phyloP scores from a whole-genome alignment of 2,329 filamentous ascomycete species.

The Neofusicoccum kwambonambiense region DNA sequence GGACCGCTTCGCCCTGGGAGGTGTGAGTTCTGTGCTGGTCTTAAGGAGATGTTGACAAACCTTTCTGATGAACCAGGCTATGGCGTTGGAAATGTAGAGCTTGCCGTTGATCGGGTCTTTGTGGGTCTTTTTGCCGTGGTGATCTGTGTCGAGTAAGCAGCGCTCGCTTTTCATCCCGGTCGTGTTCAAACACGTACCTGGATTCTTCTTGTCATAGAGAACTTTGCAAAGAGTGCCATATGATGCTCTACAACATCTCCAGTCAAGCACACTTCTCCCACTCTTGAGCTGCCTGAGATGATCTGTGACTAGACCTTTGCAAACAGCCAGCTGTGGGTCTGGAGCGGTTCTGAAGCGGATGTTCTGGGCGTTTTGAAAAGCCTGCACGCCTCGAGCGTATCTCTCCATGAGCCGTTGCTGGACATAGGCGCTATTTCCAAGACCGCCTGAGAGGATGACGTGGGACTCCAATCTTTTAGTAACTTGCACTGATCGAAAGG shows the following conservation, averaged over 20 bases:
- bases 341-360: constrained; percentile 38
- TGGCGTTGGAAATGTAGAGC: constrained; percentile 34
- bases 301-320: constrained; percentile 54
- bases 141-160: constrained; percentile 20
- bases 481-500: neutral
- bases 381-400: constrained; percentile 28
- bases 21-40: neutral
- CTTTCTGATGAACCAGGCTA: constrained; percentile 40
- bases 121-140: constrained; percentile 16
- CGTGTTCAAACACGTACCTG: constrained; percentile 24
- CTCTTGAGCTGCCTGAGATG: constrained; percentile 49
- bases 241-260: constrained; percentile 37
- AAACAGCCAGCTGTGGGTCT: constrained; percentile 57
- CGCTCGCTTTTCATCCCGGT: neutral
- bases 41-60: neutral
- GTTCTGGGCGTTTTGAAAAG: constrained; percentile 26
- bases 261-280: constrained; percentile 44
- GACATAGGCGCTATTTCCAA: constrained; percentile 45
- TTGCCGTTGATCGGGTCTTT: constrained; percentile 35
- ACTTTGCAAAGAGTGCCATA: constrained; percentile 41
- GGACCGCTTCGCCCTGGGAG: constrained; percentile 31
- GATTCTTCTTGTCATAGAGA: constrained; percentile 34
- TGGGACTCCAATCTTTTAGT: constrained; percentile 21
- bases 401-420: constrained; percentile 34
- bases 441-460: constrained; percentile 44